Base-by-base conservation (phyloP, 805 yeast genomes). In the Lipomyces yamanashiensis region DNA sequence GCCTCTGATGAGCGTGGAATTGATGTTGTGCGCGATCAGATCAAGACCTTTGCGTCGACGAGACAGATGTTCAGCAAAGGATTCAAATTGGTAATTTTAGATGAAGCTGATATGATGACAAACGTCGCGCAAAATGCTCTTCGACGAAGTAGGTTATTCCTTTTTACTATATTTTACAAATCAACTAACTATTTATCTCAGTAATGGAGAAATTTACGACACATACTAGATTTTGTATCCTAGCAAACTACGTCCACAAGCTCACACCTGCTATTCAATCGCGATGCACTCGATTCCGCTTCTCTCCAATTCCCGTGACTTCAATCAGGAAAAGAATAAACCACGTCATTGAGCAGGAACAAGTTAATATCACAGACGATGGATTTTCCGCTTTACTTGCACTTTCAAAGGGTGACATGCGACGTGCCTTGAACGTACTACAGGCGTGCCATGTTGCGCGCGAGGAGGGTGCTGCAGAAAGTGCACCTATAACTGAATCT, bases 1-100 rank as follows among this genome's bases (percentile, higher is more conserved):
- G 99, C 99, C 3, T 88, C 96, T 3, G 99, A 95, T 76, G 99
- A 95, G 75, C 85, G 99, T 78, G 99, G 99, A 69, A 95, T 95
- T 70, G 96, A 91, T 71, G 98, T 95, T 51, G 98, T 95, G n/a
- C 84, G 99, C 68, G 95, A 95, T 72, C 97, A 92, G 77, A 92
- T 95, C 79, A 95, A 95, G 81, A 92, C 88, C 71, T 95, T 95
- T 79, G 99, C 99, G 10, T 86, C 93, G 37, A 95, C 99, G 0
- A 86, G 91, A 81, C 99, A 95, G 75, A 93, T 95, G 59, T 95
- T 93, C 77, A 61, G 74, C 97, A 97, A 0, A 97, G 98, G 98
- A 5, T 95, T 90, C 77, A 95, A 95, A 74, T 85, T 95, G 70
- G 88, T 95, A 67, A 90, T 95, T 50, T 78, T 95, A 59, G 98